Evolutionary conservation across 73 alveolate species (phyloP).

Genomic region (Tetrahymena thermophila): DNA sequence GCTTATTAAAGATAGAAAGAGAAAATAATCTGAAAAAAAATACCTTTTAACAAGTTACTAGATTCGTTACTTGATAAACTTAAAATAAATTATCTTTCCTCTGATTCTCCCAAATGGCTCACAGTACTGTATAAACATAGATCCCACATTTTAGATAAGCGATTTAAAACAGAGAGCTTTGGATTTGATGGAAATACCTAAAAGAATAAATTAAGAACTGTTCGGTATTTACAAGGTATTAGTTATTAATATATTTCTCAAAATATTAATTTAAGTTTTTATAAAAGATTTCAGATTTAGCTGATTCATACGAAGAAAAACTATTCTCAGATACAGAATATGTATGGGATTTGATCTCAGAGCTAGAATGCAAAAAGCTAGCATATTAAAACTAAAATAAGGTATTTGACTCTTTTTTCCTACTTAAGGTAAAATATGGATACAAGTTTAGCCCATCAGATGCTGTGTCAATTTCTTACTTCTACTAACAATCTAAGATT

Average conservation of each 20-base stretch:
- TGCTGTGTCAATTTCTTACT: neutral
- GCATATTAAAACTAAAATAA: neutral
- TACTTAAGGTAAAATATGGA: neutral
- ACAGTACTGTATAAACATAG: neutral
- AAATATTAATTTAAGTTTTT: neutral
- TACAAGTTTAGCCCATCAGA: neutral
- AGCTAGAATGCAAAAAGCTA: neutral
- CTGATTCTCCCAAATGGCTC: neutral
- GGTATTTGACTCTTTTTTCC: neutral
- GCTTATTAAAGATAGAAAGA: neutral
- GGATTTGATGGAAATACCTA: neutral
- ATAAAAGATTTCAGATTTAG: neutral
- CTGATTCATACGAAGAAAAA: neutral
- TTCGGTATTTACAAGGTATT: neutral
- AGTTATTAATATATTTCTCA: neutral
- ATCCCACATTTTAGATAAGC: neutral
- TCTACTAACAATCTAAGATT: neutral
- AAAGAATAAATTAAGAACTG: neutral
- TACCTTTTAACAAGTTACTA: neutral
- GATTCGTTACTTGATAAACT: neutral
- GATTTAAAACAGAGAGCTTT: neutral
- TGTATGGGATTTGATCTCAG: neutral
- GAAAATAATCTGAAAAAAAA: neutral
- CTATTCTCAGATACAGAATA: neutral
- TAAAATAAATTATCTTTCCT: neutral